Conservation (phyloP, 805 yeast genomes). For the Wickerhamiella allomyrinae region DNA sequence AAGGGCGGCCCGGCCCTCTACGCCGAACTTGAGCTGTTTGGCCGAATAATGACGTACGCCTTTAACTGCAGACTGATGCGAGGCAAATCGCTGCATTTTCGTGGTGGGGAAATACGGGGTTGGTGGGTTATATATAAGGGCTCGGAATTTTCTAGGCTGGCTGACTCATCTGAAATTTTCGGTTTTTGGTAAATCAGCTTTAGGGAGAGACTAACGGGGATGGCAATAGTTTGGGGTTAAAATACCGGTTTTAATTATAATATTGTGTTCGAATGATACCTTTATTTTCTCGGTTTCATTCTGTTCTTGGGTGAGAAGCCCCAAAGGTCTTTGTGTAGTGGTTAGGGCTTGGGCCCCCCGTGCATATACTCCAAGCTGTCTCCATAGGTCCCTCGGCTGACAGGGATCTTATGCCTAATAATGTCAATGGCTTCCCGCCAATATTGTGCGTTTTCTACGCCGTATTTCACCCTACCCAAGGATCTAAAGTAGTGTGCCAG, state of each 20-base stretch:
- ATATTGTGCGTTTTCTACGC: constrained; percentile 79
- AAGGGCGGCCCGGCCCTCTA: constrained; percentile 91
- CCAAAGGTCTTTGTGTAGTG: no score
- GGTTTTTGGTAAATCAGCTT: no score
- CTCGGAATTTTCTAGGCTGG: constrained; percentile 3
- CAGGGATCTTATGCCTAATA: neutral
- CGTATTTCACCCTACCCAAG: constrained; percentile 89
- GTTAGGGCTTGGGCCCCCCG: no score
- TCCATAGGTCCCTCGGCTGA: no score
- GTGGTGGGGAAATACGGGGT: neutral
- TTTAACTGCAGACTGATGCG: constrained; percentile 13
- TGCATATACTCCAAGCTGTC: no score
- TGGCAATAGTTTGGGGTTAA: no score
- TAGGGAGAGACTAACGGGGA: no score
- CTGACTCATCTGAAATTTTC: no score
- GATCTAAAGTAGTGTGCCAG: constrained; percentile 81
- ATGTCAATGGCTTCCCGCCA: constrained; percentile 57
- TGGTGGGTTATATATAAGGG: neutral
- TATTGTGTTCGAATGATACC: no score
- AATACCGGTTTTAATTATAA: no score
- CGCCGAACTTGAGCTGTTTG: constrained; percentile 93
- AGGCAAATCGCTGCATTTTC: constrained; percentile 2
- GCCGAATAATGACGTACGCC: constrained; percentile 33
- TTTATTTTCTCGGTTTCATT: no score
- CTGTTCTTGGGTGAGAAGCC: no score